Conservation (phyloP, 2,329 filamentous ascomycete species). For the Blastomyces silverae region DNA sequence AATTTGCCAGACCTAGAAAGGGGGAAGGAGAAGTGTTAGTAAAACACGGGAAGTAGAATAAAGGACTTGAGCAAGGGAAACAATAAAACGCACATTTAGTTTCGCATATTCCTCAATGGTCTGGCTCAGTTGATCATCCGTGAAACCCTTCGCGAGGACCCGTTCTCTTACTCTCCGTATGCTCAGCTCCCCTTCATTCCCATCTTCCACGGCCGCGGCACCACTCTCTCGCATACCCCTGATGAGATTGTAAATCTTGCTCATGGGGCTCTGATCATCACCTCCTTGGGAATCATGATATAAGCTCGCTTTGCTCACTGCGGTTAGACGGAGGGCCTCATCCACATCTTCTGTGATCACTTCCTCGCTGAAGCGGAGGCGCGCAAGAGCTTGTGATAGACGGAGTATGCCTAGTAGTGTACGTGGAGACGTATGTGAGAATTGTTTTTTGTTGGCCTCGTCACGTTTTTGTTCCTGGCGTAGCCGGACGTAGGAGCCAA, state of each 20-base stretch:
- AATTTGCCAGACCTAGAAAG: slow-evolving; percentile 66
- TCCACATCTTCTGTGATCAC: slow-evolving; percentile 92
- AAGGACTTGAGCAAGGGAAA: slow-evolving; percentile 1
- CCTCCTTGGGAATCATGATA: slow-evolving; percentile 61
- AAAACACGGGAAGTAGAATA: background rate
- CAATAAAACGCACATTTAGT: slow-evolving; percentile 68
- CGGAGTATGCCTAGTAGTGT: slow-evolving; percentile 89
- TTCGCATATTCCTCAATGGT: slow-evolving; percentile 84
- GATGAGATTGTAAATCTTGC: slow-evolving; percentile 92
- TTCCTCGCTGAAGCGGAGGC: slow-evolving; percentile 76
- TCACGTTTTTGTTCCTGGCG: slow-evolving; percentile 86
- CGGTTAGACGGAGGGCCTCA: slow-evolving; percentile 81
- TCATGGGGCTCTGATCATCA: slow-evolving; percentile 70
- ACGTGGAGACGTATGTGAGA: slow-evolving; percentile 88
- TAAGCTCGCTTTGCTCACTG: slow-evolving; percentile 87
- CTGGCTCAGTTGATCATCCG: slow-evolving; percentile 80
- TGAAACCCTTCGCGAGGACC: slow-evolving; percentile 94
- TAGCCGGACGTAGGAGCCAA: slow-evolving; percentile 92
- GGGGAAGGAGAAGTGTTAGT: slow-evolving; percentile 35
- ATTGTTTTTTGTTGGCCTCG: slow-evolving; percentile 84
- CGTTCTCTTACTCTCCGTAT: slow-evolving; percentile 83
- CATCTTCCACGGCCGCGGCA: slow-evolving; percentile 69
- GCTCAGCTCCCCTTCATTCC: slow-evolving; percentile 67
- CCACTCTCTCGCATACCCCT: slow-evolving; percentile 79
- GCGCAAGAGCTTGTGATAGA: slow-evolving; percentile 86